Percentiles rank a stretch among this genome's conserved stretches.
phyloP scores from a whole-genome alignment of 176 grass and related monocot genomes.

The Avena eriantha region DNA sequence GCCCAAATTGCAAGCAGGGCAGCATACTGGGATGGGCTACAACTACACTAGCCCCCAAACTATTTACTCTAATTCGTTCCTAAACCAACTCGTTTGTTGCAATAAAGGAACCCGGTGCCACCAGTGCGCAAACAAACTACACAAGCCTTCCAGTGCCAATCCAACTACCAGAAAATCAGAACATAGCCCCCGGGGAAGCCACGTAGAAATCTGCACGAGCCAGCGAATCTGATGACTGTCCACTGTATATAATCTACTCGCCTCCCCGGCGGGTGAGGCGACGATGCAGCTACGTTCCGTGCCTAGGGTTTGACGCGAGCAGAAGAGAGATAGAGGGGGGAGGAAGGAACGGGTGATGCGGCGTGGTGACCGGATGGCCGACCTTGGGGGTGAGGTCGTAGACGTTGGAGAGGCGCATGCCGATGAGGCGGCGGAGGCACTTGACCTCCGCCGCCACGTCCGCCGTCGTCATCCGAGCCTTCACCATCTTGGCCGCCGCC shows the following conservation, averaged over 20 bases:
- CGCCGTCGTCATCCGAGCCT: constrained; percentile 94
- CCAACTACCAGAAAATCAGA: background rate
- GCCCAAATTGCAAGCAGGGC: background rate
- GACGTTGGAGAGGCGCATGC: constrained; percentile 98
- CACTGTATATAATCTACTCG: background rate
- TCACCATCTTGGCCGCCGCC: constrained; percentile 78
- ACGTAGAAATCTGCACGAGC: background rate
- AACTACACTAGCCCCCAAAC: background rate
- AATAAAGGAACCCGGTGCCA: background rate
- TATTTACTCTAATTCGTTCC: background rate
- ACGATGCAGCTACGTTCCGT: background rate
- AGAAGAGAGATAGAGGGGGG: background rate
- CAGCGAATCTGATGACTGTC: background rate
- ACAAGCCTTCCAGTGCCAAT: background rate
- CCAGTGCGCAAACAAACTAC: background rate
- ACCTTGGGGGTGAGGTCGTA: constrained; percentile 98
- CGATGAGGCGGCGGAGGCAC: constrained; percentile 96
- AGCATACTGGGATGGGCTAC: background rate
- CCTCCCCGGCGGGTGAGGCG: background rate
- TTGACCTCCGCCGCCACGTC: constrained; percentile 99
- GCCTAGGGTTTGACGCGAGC: constrained; percentile 8
- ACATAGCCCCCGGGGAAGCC: background rate
- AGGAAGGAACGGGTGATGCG: background rate
- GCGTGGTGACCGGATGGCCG: background rate
- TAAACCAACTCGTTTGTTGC: background rate